Evolutionary conservation across 1,139 yeast genomes (phyloP).

Genomic region (Taiozyma sp.): DNA sequence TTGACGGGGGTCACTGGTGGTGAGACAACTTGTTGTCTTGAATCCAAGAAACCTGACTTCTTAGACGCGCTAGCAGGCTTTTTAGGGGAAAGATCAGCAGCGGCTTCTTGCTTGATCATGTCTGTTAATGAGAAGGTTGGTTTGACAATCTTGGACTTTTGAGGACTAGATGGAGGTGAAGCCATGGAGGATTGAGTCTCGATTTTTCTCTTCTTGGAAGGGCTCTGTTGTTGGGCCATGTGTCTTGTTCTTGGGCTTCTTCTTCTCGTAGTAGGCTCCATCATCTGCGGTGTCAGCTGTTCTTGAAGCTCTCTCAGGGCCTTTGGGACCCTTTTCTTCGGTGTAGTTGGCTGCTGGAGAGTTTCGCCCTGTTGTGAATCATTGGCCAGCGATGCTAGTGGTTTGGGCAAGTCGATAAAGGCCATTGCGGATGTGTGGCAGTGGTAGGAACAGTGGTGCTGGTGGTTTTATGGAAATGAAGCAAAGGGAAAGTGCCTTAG

Average conservation of each 20-base stretch:
- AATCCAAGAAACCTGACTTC: slow-evolving; percentile 9
- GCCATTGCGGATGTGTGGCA: neutral
- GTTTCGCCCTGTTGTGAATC: neutral
- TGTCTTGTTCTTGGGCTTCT: neutral
- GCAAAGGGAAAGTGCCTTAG: neutral
- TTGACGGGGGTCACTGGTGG: slow-evolving; percentile 20
- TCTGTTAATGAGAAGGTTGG: slow-evolving; percentile 6
- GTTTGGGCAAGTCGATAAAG: neutral
- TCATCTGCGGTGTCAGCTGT: slow-evolving; percentile 1
- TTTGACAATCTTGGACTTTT: slow-evolving; percentile 7
- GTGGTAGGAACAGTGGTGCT: neutral
- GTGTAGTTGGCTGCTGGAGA: neutral
- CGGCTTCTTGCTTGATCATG: neutral
- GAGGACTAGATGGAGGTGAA: slow-evolving; percentile 15
- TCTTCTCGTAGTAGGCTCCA: slow-evolving; percentile 2
- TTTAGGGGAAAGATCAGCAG: neutral
- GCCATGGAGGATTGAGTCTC: slow-evolving; percentile 7
- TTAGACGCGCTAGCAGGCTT: slow-evolving; percentile 5
- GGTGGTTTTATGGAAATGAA: neutral
- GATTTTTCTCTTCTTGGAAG: slow-evolving; percentile 7
- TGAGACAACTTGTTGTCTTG: slow-evolving; percentile 1
- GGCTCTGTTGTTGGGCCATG: slow-evolving; percentile 2
- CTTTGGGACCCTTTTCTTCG: slow-evolving; percentile 5
- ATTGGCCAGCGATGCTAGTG: neutral
- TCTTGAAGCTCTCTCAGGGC: slow-evolving; percentile 9